Evolutionary conservation across 495 filamentous ascomycete species (phyloP).

Genomic region (Letharia lupina): DNA sequence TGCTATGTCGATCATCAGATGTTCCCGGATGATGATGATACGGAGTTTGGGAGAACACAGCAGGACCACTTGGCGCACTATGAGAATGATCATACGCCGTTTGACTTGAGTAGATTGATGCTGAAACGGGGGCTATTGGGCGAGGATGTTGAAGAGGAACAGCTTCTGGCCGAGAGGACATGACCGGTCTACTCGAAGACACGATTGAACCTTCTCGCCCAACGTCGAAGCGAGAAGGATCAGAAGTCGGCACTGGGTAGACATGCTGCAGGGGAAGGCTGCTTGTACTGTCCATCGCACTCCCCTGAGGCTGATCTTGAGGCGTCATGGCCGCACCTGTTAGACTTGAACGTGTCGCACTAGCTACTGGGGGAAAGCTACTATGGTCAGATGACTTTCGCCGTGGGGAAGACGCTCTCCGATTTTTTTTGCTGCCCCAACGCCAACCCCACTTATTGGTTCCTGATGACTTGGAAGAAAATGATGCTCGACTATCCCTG

Average conservation of each 20-base stretch:
- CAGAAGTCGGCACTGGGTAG: conserved; percentile 52
- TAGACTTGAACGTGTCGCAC: conserved; percentile 29
- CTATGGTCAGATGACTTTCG: conserved; percentile 3
- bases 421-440: conserved; percentile 47
- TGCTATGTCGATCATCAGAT: background rate
- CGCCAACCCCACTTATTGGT: conserved; percentile 51
- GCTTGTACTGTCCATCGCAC: conserved; percentile 28
- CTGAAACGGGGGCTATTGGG: conserved; percentile 47
- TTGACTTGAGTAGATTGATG: conserved; percentile 44
- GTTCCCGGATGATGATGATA: conserved; percentile 4
- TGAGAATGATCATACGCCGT: conserved; percentile 33
- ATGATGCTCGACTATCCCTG: conserved; percentile 41
- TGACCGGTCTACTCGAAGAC: conserved; percentile 29
- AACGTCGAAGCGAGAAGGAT: conserved; percentile 52
- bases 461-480: conserved; percentile 44
- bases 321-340: conserved; percentile 25
- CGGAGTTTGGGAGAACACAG: conserved; percentile 26
- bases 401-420: conserved; percentile 27
- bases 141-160: conserved; percentile 52
- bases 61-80: conserved; percentile 31
- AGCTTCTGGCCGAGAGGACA: conserved; percentile 33
- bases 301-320: conserved; percentile 8
- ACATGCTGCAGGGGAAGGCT: conserved; percentile 39
- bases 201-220: conserved; percentile 40
- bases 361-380: conserved; percentile 19